Base-by-base conservation (phyloP, 2,329 filamentous ascomycete genomes). In the Fusarium sp. region DNA sequence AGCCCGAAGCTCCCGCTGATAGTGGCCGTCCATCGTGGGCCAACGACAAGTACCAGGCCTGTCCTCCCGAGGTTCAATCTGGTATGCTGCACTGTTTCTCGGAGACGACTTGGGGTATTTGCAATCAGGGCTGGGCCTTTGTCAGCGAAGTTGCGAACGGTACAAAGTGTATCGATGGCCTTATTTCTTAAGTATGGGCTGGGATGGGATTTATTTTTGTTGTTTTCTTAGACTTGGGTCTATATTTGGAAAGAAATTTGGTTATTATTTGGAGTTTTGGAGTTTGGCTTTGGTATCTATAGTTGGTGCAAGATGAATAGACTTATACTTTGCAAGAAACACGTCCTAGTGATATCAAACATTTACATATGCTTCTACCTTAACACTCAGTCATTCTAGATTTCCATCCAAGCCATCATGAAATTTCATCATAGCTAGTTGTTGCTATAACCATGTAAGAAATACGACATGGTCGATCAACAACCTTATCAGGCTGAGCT, bases 91-190 rank as follows among this genome's bases (percentile, higher is more conserved):
- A 70, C 10, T 75, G 73, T 17, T 52, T 75, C n/a, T 49, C 57
- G 1, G 45, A 52, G 6, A 57, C 28, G 7, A 33, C 54, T 9
- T 75, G 74, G 36, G 73, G 73, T 3, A 69, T 75, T 13, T 75
- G 73, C 60, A 74, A 73, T 4, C 15, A 46, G 15, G 73, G 73
- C 0, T 75, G 69, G 72, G 62, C 70, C 1, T 19, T 71, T 38
- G 59, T 72, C 6, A 70, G 67, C 36, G 24, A 31, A 15, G 62
- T 75, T 4, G 53, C 72, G 4, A 39, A 26, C 6, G 73, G 72
- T 0, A 75, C 73, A 4, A 66, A 60, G 28, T 75, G 73, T 2
- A 36, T 54, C 5, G 52, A 73, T 1, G 72, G 71, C 7, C 28
- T n/a, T 14, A 69, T 75, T 17, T 46, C 43, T 3, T 50, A 54